phyloP scores from a whole-genome alignment of 331 rosid genomes.

The Rosa hybrid region DNA sequence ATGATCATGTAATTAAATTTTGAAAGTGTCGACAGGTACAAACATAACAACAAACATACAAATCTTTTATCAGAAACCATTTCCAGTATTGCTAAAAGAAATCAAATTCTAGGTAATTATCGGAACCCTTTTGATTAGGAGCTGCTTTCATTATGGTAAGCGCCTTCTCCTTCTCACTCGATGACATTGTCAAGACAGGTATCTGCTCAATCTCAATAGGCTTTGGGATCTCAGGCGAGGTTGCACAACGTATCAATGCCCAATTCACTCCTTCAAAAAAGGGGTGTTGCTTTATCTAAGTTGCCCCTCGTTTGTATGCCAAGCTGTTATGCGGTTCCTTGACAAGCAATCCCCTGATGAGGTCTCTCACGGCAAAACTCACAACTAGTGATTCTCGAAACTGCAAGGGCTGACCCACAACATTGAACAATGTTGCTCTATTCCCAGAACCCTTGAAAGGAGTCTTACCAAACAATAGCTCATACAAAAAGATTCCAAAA shows the following conservation, averaged over 20 bases:
- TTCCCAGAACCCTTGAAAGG: constrained; percentile 94
- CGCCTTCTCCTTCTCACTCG: constrained; percentile 54
- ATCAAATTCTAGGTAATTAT: constrained; percentile 92
- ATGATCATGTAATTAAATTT: constrained; percentile 47
- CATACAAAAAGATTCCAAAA: constrained; percentile 84
- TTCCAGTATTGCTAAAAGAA: constrained; percentile 64
- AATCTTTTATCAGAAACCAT: constrained; percentile 30
- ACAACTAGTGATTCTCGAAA: constrained; percentile 92
- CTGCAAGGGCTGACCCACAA: constrained; percentile 84
- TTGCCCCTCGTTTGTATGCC: constrained; percentile 89
- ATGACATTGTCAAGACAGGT: constrained; percentile 63
- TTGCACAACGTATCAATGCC: constrained; percentile 95
- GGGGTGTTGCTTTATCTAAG: constrained; percentile 91
- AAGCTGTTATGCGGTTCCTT: constrained; percentile 87
- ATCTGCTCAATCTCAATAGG: constrained; percentile 71
- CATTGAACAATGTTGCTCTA: constrained; percentile 82
- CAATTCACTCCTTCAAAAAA: constrained; percentile 96
- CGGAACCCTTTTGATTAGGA: constrained; percentile 66
- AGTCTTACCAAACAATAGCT: constrained; percentile 87
- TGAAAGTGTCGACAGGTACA: constrained; percentile 42
- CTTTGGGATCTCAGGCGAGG: constrained; percentile 88
- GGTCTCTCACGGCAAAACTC: constrained; percentile 89
- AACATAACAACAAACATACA: constrained; percentile 62
- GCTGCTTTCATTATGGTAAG: constrained; percentile 36
- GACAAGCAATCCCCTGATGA: constrained; percentile 83